Evolutionary conservation across 2,329 filamentous ascomycete species (phyloP), one percentile per base, ranked within the genome.

Genomic region (Volutella citrinella): DNA sequence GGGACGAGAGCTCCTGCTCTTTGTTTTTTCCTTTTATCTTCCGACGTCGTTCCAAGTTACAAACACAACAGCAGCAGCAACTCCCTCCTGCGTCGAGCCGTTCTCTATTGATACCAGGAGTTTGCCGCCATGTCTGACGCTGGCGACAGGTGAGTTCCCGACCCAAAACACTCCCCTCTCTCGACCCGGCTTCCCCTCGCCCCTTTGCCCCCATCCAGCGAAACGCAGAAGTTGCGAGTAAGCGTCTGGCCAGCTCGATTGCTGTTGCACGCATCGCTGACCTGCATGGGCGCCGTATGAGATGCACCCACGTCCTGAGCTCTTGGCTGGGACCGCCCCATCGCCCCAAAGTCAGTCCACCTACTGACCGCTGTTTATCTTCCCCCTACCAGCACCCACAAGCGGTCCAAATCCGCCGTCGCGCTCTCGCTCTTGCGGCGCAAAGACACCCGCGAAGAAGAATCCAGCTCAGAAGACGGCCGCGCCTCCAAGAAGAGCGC

Each of bases 381-480:
- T 32, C 28, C 39, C 32, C 46, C 39, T 24, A 45, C 22, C 35
- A 54, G 48, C 45, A 45, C 34, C 40, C 74, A 76, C 52, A 74
- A 70, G 60, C 72, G 70, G 42, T 74, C 75, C 36, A 80, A 72
- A 56, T 77, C 68, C 32, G 50, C 70, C 24, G 65, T 66, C 31
- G 66, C 72, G 28, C 58, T 78, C 46, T 66, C 74, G 56, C 55
- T 81, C 54, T 59, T 81, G 56, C 66, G 74, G 42, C 69, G 73
- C 44, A 73, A 66, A 49, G 70, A 74, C 34, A 61, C 60, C 43
- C 63, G 65, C 43, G 66, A 68, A 48, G 68, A 74, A 54, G 72
- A 76, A 49, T 74, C 75, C 39, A 70, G 73, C 44, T 64, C 62
- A 34, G 69, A 76, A 51, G 72, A 76, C 57, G 66, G 66, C 43